Evolutionary conservation across 2,329 filamentous ascomycete genomes (phyloP), one percentile per base, ranked within the genome.

Genomic region (Alternaria solani): DNA sequence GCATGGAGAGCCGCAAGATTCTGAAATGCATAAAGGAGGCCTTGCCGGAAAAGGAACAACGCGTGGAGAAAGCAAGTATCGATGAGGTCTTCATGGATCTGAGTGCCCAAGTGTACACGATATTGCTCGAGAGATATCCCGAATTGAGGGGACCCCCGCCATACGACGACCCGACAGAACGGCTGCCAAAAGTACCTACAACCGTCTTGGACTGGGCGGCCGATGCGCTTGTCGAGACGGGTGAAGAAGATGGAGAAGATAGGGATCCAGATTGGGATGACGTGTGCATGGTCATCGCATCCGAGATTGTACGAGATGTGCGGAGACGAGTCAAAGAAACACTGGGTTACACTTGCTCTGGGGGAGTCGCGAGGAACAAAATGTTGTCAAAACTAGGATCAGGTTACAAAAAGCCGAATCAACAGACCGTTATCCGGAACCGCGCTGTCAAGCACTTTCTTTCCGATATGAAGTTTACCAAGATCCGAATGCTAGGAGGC

Each of bases 231-330:
- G 84, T 96, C 16, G 92, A 94, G 74, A 81, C 97, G 49, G 89
- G 95, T 63, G 84, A 88, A 44, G 89, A 95, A 66, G 84, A 88
- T 39, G 82, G 83, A 25, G 94, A 96, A 77, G 86, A 89, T 20
- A 86, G 90, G 67, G 91, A 96, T 72, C 92, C 93, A 1, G 95
- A 99, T 79, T 99, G 95, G 95, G 94, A 99, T 77, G 95, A 99
- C 81, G 86, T 98, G 66, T 91, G 88, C 16, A 91, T 96, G 75
- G 83, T 92, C 30, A 88, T 97, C 71, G 95, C 91, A 0, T 94
- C 93, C 2, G 93, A 97, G 74, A 95, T 98, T 69, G 88, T 97
- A 34, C 87, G 92, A 20, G 85, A 88, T 61, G 86, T 98, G 18
- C 88, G 95, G 51, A 82, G 83, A 23, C 83, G 86, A 51, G 85